These are phyloP conservation scores for Fusarium neocosmosporiellum DNA, from an alignment of 2,329 filamentous ascomycete species.

Conservation along the genomic window DNA sequence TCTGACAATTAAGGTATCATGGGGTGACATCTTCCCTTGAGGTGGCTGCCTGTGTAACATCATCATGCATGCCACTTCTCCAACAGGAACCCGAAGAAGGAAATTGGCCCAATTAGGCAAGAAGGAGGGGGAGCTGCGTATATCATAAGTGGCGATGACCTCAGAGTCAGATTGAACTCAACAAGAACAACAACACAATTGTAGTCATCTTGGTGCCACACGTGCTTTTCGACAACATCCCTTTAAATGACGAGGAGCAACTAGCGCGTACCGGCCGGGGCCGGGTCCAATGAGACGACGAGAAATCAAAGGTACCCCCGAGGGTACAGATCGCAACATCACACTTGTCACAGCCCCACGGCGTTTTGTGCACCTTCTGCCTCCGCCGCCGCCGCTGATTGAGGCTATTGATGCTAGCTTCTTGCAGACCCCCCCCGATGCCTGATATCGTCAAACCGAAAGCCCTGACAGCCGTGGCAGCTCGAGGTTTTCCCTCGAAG, in stretches of 20 bases:
- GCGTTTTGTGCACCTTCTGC: background rate
- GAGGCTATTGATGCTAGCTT: background rate
- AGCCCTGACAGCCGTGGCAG: background rate
- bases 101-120: background rate
- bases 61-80: too few species aligned
- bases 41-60: too few species aligned
- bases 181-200: too few species aligned
- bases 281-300: background rate
- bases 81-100: background rate
- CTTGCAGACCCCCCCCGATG: background rate
- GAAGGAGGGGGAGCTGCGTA: background rate
- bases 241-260: background rate
- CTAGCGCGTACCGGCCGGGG: background rate
- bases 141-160: background rate
- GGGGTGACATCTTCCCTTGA: too few species aligned
- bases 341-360: background rate
- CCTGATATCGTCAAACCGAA: background rate
- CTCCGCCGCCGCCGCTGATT: background rate
- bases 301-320: background rate
- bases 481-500: slow-evolving; percentile 1
- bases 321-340: background rate
- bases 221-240: background rate
- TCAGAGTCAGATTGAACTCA: background rate
- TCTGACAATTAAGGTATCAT: too few species aligned
- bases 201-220: too few species aligned